Percentiles rank a stretch among this genome's conserved stretches.
These are phyloP conservation scores for Peronosclerospora sorghi DNA, from an alignment of 352 stramenopile species.

Conservation along the genomic window DNA sequence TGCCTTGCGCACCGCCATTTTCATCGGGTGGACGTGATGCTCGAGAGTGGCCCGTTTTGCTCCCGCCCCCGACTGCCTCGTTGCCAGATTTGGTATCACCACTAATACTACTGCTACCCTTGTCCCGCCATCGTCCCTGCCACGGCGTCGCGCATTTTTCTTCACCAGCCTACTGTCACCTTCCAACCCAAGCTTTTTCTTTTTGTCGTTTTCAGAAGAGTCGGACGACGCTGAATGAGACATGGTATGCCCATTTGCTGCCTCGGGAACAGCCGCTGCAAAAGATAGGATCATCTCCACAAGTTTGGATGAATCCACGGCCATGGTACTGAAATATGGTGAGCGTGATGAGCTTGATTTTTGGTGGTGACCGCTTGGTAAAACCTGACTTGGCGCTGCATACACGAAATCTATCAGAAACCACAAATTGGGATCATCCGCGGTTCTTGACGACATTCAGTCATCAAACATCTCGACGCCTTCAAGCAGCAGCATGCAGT, in stretches of 20 bases:
- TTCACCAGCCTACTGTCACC: constrained; percentile 12
- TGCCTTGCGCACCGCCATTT: constrained; percentile 9
- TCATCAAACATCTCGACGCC: no score
- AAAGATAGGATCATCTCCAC: constrained; percentile 56
- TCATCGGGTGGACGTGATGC: constrained; percentile 19
- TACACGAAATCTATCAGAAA: no score
- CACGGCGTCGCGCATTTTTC: constrained; percentile 29
- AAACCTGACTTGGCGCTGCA: no score
- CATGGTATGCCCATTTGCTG: constrained; percentile 8
- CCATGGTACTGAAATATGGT: no score
- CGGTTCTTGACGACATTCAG: no score
- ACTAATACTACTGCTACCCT: constrained; percentile 27
- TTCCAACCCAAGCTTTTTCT: constrained; percentile 8
- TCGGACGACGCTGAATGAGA: constrained; percentile 16
- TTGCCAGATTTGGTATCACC: constrained; percentile 19
- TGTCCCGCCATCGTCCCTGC: constrained; percentile 26
- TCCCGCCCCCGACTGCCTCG: constrained; percentile 11
- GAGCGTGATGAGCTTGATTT: no score
- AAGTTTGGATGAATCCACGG: no score
- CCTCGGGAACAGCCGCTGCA: constrained; percentile 24
- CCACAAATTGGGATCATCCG: no score
- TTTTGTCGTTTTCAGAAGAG: constrained; percentile 15
- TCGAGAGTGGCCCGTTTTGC: constrained; percentile 26
- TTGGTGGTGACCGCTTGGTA: no score
- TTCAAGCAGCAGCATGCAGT: no score